Percentiles rank a stretch among this genome's conserved stretches.
Conservation (phyloP, 331 rosid species). For the Malus hybrid region DNA sequence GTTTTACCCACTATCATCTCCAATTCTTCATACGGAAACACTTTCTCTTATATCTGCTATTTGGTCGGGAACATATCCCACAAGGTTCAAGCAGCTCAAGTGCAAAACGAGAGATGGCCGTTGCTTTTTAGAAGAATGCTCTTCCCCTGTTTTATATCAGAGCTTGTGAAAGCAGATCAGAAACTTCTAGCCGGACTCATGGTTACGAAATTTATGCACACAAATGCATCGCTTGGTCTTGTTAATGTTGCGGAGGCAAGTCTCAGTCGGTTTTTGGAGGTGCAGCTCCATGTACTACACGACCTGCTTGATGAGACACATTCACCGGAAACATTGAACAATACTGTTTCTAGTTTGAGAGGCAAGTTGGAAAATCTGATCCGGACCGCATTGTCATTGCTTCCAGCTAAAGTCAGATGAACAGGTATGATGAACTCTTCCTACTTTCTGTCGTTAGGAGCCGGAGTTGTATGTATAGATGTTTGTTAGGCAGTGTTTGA, state of each 20-base stretch:
- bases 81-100: conserved; percentile 45
- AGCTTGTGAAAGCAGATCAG: conserved; percentile 87
- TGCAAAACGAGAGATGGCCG: conserved; percentile 23
- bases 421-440: neutral
- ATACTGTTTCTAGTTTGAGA: conserved; percentile 43
- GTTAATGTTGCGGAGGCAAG: conserved; percentile 60
- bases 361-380: conserved; percentile 44
- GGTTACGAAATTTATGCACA: conserved; percentile 76
- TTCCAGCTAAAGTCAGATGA: conserved; percentile 33
- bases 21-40: conserved; percentile 43
- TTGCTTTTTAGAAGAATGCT: conserved; percentile 40
- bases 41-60: conserved; percentile 66
- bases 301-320: conserved; percentile 31
- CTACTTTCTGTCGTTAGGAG: neutral
- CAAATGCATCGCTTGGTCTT: conserved; percentile 57
- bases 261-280: conserved; percentile 59
- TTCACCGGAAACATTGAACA: conserved; percentile 35
- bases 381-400: conserved; percentile 40
- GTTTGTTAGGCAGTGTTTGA: neutral
- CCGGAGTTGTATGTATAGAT: neutral
- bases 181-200: conserved; percentile 74
- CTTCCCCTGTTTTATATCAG: conserved; percentile 65
- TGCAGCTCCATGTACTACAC: conserved; percentile 47
- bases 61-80: conserved; percentile 66
- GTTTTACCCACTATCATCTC: conserved; percentile 36